These are phyloP conservation scores for Russula sp. DNA, from an alignment of 768 basidiomycete genomes.

Conservation along the genomic window DNA sequence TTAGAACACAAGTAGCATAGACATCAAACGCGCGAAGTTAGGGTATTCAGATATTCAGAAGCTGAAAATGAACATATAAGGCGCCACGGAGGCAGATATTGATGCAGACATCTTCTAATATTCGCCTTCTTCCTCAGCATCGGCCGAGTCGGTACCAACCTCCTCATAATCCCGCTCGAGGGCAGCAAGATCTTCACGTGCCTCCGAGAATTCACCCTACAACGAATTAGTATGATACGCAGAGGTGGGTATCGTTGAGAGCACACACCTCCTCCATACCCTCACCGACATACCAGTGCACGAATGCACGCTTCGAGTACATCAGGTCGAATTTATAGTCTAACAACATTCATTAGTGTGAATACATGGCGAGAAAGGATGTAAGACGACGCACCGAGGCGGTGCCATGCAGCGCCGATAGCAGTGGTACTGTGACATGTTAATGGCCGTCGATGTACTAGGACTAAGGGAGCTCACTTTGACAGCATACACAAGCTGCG, in stretches of 20 bases:
- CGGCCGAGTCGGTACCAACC: slow-evolving; percentile 75
- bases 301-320: slow-evolving; percentile 93
- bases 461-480: slow-evolving; percentile 49
- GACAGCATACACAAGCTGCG: slow-evolving; percentile 98
- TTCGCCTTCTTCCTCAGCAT: slow-evolving; percentile 63
- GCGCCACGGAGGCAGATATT: slow-evolving; percentile 6
- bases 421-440: slow-evolving; percentile 66
- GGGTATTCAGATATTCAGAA: slow-evolving; percentile 21
- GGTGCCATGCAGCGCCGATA: slow-evolving; percentile 92
- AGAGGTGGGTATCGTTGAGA: background rate
- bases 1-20: slow-evolving; percentile 30
- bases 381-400: slow-evolving; percentile 52
- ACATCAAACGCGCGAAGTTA: slow-evolving; percentile 11
- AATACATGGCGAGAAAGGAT: background rate
- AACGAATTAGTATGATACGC: slow-evolving; percentile 25
- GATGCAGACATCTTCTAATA: slow-evolving; percentile 40
- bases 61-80: slow-evolving; percentile 12
- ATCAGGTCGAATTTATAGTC: slow-evolving; percentile 99
- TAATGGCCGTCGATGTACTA: slow-evolving; percentile 1
- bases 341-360: slow-evolving; percentile 33
- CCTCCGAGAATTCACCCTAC: slow-evolving; percentile 96
- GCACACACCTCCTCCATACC: slow-evolving; percentile 89
- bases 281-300: slow-evolving; percentile 96
- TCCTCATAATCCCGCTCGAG: slow-evolving; percentile 96
- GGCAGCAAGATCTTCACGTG: slow-evolving; percentile 95